Evolutionary conservation across 768 basidiomycete species (phyloP).

Genomic region (Dacryopinax primogenitus): DNA sequence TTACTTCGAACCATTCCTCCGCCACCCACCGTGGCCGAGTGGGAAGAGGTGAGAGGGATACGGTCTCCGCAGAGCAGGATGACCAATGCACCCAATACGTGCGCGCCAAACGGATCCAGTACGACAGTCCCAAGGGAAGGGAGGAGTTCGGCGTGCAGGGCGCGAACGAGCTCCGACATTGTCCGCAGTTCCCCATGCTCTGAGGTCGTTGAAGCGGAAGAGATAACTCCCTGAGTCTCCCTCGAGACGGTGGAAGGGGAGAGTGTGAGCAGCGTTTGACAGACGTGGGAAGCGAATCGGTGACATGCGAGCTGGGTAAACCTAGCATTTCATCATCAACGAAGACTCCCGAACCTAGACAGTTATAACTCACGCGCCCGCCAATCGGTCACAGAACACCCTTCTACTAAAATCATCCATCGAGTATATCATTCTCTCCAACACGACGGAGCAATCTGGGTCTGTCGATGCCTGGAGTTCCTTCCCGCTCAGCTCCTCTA

Average conservation of each 20-base stretch:
- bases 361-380: conserved; percentile 73
- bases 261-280: conserved; percentile 66
- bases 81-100: conserved; percentile 71
- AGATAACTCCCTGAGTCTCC: conserved; percentile 25
- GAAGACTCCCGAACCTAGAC: background rate
- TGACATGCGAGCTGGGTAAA: conserved; percentile 56
- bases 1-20: conserved; percentile 58
- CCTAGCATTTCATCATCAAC: conserved; percentile 27
- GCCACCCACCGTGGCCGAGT: too few relatives aligned
- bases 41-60: conserved; percentile 26
- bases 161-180: conserved; percentile 26
- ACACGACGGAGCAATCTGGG: conserved; percentile 77
- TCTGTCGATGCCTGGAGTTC: conserved; percentile 87
- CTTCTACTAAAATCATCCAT: conserved; percentile 95
- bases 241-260: conserved; percentile 31
- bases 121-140: conserved; percentile 51
- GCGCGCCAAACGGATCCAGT: conserved; percentile 81
- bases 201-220: conserved; percentile 40
- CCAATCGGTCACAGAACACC: conserved; percentile 75
- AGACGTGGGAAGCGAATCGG: conserved; percentile 90
- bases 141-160: conserved; percentile 43
- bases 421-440: conserved; percentile 81
- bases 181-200: conserved; percentile 46
- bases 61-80: conserved; percentile 47
- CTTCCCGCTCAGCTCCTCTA: conserved; percentile 73